Conservation (phyloP, 106 monocot species). For the Dendrobium nobile region DNA sequence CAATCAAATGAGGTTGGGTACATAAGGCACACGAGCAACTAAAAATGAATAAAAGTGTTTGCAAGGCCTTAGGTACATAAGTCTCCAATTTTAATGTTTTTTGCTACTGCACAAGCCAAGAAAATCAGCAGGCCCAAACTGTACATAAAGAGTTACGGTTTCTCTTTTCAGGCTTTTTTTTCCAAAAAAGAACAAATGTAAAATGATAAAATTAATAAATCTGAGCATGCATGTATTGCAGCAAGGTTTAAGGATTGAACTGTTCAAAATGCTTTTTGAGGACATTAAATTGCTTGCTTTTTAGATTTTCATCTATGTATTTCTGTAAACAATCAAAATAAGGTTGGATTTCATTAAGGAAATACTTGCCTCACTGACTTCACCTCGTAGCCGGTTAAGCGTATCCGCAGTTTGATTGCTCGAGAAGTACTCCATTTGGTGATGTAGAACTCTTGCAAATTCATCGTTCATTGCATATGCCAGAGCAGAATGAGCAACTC, state of each 20-base stretch:
- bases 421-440: constrained; percentile 97
- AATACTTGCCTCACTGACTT: constrained; percentile 81
- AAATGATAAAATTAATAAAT: constrained; percentile 3
- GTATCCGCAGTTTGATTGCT: constrained; percentile 82
- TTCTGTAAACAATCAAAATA: background rate
- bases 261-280: background rate
- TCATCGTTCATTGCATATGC: constrained; percentile 99
- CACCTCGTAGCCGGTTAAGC: constrained; percentile 77
- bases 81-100: background rate
- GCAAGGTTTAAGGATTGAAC: background rate
- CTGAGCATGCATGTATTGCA: background rate
- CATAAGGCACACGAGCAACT: background rate
- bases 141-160: background rate
- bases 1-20: too few species aligned
- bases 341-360: background rate
- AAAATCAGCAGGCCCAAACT: background rate
- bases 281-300: background rate
- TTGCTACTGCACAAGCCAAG: background rate
- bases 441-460: constrained; percentile 90
- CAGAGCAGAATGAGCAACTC: constrained; percentile 68
- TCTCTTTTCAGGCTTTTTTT: background rate
- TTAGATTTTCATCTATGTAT: background rate
- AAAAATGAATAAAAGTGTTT: background rate
- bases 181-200: background rate
- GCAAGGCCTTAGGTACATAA: background rate